Conservation (phyloP, 2,329 filamentous ascomycete species). For the Cytospora paraplurivora region DNA sequence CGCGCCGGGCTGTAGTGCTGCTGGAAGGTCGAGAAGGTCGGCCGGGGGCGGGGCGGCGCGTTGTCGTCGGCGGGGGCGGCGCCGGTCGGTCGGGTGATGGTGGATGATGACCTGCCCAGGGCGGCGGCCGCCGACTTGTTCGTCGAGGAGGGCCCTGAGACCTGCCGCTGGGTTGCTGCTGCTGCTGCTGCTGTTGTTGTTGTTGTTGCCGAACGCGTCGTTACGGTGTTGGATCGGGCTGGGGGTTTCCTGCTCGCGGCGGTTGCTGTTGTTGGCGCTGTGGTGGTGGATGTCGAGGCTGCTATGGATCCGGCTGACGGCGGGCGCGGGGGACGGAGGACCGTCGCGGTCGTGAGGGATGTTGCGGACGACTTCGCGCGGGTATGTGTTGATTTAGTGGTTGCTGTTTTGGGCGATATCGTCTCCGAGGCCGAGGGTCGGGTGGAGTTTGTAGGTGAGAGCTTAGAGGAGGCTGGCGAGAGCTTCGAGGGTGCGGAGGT, state of each 20-base stretch:
- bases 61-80: constrained; percentile 25
- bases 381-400: constrained; percentile 36
- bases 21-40: constrained; percentile 63
- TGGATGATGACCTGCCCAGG: constrained; percentile 12
- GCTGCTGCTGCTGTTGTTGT: not conserved
- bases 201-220: constrained; percentile 3
- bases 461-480: constrained; percentile 25
- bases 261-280: constrained; percentile 10
- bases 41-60: constrained; percentile 44
- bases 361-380: constrained; percentile 48
- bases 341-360: constrained; percentile 42
- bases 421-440: constrained; percentile 37
- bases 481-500: constrained; percentile 26
- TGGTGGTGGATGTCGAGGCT: constrained; percentile 23
- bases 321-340: constrained; percentile 42
- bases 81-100: constrained; percentile 23
- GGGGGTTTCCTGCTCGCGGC: constrained; percentile 17
- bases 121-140: not conserved
- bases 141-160: constrained; percentile 6
- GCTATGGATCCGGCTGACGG: constrained; percentile 33
- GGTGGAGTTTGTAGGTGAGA: constrained; percentile 25
- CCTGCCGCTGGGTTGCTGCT: constrained; percentile 7
- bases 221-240: constrained; percentile 27
- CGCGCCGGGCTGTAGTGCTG: constrained; percentile 70
- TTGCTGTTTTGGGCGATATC: constrained; percentile 28